Evolutionary conservation across 768 basidiomycete species (phyloP).

Genomic region (Hydnum rufescens): DNA sequence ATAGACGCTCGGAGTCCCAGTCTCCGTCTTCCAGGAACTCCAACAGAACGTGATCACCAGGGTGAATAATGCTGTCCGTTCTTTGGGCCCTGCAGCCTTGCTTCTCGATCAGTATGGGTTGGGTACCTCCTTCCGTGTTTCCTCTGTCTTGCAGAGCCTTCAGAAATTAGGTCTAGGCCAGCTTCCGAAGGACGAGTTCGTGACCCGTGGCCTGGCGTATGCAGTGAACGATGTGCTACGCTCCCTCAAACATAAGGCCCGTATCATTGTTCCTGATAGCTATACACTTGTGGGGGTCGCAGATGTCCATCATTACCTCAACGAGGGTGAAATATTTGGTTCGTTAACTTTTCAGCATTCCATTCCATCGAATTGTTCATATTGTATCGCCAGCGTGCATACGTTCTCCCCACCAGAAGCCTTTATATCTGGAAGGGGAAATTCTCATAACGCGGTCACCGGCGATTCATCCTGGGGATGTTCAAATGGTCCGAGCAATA

Average conservation of each 20-base stretch:
- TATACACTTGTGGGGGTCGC: conserved; percentile 58
- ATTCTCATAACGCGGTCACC: conserved; percentile 44
- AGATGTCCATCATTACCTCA: conserved; percentile 36
- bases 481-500: conserved; percentile 28
- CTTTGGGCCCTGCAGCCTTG: conserved; percentile 26
- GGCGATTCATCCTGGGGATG: conserved; percentile 36
- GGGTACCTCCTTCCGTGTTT: conserved; percentile 33
- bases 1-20: conserved; percentile 33
- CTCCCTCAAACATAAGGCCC: conserved; percentile 40
- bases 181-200: conserved; percentile 26
- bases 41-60: conserved; percentile 33
- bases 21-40: conserved; percentile 30
- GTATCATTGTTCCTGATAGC: conserved; percentile 42
- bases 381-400: not conserved
- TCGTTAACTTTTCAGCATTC: conserved; percentile 12
- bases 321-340: conserved; percentile 38
- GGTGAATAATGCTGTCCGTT: conserved; percentile 25
- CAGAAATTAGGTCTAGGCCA: conserved; percentile 23
- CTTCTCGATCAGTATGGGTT: conserved; percentile 39
- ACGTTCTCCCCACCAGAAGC: conserved; percentile 23
- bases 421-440: conserved; percentile 32
- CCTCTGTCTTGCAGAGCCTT: conserved; percentile 32
- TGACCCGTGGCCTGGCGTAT: conserved; percentile 31
- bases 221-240: conserved; percentile 45
- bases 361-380: not conserved